Evolutionary conservation across 2,329 filamentous ascomycete species (phyloP), one percentile per base, ranked within the genome.

Genomic region (Tolypocladium cylindrosporum): DNA sequence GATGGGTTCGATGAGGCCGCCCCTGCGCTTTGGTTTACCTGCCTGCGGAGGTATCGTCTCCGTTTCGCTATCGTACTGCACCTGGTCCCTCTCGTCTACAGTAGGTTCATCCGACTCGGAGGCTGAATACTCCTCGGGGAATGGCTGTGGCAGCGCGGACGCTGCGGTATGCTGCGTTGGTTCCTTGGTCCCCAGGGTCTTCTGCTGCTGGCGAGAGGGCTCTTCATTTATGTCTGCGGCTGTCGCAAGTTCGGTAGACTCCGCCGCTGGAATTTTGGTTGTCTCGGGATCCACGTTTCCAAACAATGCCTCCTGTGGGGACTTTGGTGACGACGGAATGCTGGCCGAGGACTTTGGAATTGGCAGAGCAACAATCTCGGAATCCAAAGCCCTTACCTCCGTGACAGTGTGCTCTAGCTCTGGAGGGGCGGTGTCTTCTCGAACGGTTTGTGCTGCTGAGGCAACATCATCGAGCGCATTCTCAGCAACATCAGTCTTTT

Each of bases 1-100:
- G 55, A 89, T 86, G 21, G 83, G 82, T 36, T 86, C 81, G 24
- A 80, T 67, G 11, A 66, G 57, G 21, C 68, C 62, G 21, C 68
- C 62, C 58, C 69, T 76, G 37, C 71, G 75, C 61, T 67, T 75
- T 8, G 70, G 37, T 24, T 58, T 54, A 51, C 66, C 71, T 36
- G 65, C 61, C 11, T 70, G 67, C 8, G 63, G 56, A n/a, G 68
- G 65, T 16, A 64, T 61, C 16, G 60, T 61, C 27, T 70, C 69
- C 27, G 61, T 59, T 16, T 72, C 66, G 57, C 59, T 64, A 21
- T 61, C 57, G 24, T 64, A 62, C 16, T 57, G 52, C 52, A 55
- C 57, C 6, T 52, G 45, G 14, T 56, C 41, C 27, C 7, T 31
- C 50, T 52, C 57, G 19, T 34, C 19, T 11, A n/a, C 40, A 19